phyloP scores from a whole-genome alignment of 257 asterid genomes.

The Gynochthodes officinalis region DNA sequence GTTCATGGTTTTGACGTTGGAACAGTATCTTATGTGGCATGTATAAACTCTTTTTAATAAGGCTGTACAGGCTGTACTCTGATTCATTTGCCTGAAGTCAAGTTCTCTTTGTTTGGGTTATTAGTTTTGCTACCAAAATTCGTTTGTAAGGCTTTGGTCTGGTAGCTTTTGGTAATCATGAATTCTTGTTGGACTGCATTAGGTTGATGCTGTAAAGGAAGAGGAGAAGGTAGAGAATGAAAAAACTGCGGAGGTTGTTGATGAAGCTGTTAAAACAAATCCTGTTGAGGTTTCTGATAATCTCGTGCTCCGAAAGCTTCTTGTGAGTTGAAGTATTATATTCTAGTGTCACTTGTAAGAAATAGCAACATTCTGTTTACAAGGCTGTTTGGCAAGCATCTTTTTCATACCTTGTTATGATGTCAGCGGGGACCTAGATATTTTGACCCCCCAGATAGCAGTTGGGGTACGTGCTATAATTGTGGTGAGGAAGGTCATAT shows the following conservation, averaged over 20 bases:
- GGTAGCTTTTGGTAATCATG: neutral
- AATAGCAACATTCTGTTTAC: constrained; percentile 23
- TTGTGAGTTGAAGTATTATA: constrained; percentile 72
- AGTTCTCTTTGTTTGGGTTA: neutral
- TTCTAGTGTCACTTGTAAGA: constrained; percentile 28
- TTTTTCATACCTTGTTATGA: constrained; percentile 35
- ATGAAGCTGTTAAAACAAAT: constrained; percentile 35
- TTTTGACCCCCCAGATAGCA: constrained; percentile 89
- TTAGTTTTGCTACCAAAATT: neutral
- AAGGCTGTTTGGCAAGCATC: constrained; percentile 24
- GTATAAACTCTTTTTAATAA: neutral
- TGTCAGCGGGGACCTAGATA: constrained; percentile 97
- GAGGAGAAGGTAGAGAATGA: constrained; percentile 34
- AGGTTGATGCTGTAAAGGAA: constrained; percentile 51
- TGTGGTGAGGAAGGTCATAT: constrained; percentile 97
- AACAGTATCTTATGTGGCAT: neutral
- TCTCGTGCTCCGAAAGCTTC: constrained; percentile 79
- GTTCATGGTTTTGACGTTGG: neutral
- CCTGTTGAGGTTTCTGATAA: constrained; percentile 50
- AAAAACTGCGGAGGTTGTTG: constrained; percentile 34
- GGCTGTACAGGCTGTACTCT: neutral
- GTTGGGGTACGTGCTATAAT: constrained; percentile 92
- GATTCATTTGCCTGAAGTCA: neutral
- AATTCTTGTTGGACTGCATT: constrained; percentile 13
- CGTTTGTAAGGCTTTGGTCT: constrained; percentile 5